phyloP scores from a whole-genome alignment of 352 stramenopile genomes.

The Globisporangium orthogonon region DNA sequence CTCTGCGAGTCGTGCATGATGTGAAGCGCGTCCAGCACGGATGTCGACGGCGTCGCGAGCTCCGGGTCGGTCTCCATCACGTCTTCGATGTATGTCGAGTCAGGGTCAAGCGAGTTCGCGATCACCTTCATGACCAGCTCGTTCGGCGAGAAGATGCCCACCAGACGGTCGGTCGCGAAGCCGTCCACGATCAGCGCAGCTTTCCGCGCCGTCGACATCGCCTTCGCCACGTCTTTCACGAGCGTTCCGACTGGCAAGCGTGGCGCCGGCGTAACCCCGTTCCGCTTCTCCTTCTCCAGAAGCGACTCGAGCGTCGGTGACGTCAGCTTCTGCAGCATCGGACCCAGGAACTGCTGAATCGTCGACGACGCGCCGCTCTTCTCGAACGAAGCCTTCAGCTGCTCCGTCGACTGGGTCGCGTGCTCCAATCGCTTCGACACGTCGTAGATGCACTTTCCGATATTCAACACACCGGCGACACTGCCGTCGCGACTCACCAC shows the following conservation, averaged over 20 bases:
- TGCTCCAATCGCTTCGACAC: constrained; percentile 96
- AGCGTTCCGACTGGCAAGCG: constrained; percentile 82
- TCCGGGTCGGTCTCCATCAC: constrained; percentile 90
- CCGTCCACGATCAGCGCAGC: constrained; percentile 92
- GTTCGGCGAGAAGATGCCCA: constrained; percentile 96
- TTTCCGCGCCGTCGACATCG: constrained; percentile 83
- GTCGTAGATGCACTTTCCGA: constrained; percentile 98
- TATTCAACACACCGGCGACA: constrained; percentile 96
- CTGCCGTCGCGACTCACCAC: constrained; percentile 81
- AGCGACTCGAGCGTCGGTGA: constrained; percentile 82
- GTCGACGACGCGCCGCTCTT: constrained; percentile 68
- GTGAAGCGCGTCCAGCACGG: constrained; percentile 80
- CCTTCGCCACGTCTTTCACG: constrained; percentile 66
- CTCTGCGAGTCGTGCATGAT: constrained; percentile 87
- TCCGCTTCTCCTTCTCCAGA: constrained; percentile 65
- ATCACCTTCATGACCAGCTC: constrained; percentile 96
- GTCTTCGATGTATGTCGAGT: constrained; percentile 85
- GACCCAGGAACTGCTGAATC: constrained; percentile 66
- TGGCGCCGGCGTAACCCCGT: constrained; percentile 41
- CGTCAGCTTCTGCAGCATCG: constrained; percentile 81
- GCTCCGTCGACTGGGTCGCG: constrained; percentile 73
- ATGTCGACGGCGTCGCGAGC: constrained; percentile 53
- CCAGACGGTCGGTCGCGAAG: constrained; percentile 78
- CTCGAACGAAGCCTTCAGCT: constrained; percentile 78
- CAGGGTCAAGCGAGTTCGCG: constrained; percentile 86